Evolutionary conservation across 2,329 filamentous ascomycete genomes (phyloP).

Genomic region (Verticillium zaregamsianum): DNA sequence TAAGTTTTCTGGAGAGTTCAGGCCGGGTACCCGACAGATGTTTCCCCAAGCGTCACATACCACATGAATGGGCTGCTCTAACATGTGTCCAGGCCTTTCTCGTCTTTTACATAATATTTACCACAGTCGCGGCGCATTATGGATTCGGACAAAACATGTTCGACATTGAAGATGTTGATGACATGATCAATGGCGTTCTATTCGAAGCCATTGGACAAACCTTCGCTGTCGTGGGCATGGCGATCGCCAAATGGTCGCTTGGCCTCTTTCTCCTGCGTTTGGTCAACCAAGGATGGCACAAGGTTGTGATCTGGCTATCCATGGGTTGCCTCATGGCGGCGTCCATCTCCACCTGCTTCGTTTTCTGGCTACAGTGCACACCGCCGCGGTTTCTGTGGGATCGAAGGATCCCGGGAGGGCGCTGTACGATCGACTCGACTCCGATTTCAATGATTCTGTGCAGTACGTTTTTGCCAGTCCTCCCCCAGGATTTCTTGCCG

Average conservation of each 20-base stretch:
- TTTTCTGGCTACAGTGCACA: background rate
- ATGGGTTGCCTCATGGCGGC: slow-evolving; percentile 8
- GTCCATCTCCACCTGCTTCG: background rate
- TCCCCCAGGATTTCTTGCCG: no score
- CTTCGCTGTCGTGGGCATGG: slow-evolving; percentile 33
- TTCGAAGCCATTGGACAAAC: slow-evolving; percentile 27
- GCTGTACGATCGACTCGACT: no score
- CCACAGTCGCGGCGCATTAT: background rate
- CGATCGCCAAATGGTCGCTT: slow-evolving; percentile 31
- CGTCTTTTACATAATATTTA: slow-evolving; percentile 24
- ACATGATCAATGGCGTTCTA: slow-evolving; percentile 21
- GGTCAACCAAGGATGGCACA: slow-evolving; percentile 27
- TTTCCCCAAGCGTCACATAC: no score
- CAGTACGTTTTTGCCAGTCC: no score
- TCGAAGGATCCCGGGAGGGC: no score
- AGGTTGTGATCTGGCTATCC: slow-evolving; percentile 27
- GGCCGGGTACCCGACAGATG: no score
- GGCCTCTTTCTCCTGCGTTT: slow-evolving; percentile 34
- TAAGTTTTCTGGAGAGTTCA: no score
- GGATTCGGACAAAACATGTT: background rate
- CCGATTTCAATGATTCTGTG: no score
- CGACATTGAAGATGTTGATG: slow-evolving; percentile 8
- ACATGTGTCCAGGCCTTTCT: slow-evolving; percentile 29
- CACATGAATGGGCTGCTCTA: no score
- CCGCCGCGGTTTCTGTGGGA: background rate